Base-by-base conservation (phyloP, 2,329 filamentous ascomycete species). In the Cladophialophora chaetospira region DNA sequence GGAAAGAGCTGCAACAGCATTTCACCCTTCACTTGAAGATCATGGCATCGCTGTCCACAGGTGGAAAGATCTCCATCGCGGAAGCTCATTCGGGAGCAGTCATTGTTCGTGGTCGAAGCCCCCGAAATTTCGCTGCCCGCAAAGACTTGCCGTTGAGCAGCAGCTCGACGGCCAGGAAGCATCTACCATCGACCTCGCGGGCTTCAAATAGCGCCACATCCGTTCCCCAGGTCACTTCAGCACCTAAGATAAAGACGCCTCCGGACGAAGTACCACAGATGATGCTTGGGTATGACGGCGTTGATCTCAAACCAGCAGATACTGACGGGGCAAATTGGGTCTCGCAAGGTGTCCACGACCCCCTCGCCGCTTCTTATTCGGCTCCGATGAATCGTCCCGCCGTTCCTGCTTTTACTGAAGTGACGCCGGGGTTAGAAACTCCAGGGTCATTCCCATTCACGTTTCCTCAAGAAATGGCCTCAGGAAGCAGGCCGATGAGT, bases 1-100 rank as follows among this genome's bases (percentile, higher is more conserved):
- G 93, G 61, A 96, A 96, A 76, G 93, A 97, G 71, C 82, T 97
- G 43, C 93, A 97, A 70, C 93, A 97, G 70, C 93, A 97, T 75
- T 97, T 97, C 72, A 86, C 96, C 9, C 81, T 97, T 56, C 88
- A 91, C 62, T 77, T 97, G 49, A 96, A 93, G 72, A 87, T 96
- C 8, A 79, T 92, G 62, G 92, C 88, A 13, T 94, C 90, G 0
- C 76, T 97, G 47, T 83, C 89, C 1, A 94, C 90, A 59, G 91
- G 91, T n/a, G 82, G 81, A 29, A 96, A 92, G 72, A 82, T 91
- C 29, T 82, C 90, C 5, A 81, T 97, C 49, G 88, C 88, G 49
- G 92, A 97, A 73, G 86, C 91, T 13, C 87, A 87, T 26, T 97
- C 93, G 0, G 88, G 91, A 1, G 90, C 93, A 2, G 93, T 97